Conservation (phyloP, 2,329 filamentous ascomycete genomes). For the Clarireedia homoeocarpa region DNA sequence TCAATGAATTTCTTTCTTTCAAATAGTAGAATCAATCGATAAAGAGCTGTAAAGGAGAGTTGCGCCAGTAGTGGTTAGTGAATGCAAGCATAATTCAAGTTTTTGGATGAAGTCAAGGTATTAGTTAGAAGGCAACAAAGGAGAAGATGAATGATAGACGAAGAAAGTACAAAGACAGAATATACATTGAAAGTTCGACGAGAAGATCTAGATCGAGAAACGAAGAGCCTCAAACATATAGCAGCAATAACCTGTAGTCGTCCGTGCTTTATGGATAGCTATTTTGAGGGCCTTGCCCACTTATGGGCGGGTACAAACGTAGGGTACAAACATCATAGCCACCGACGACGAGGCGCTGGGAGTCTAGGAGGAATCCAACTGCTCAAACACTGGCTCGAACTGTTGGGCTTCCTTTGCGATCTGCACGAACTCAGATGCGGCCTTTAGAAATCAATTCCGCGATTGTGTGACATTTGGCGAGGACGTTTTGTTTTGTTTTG, state of each 20-base stretch:
- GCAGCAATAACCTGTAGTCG: not conserved
- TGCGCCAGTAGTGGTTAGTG: not conserved
- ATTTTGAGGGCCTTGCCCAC: too few relatives aligned
- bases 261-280: too few relatives aligned
- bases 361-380: not conserved
- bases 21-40: not conserved
- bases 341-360: not conserved
- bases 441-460: too few relatives aligned
- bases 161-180: not conserved
- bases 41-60: not conserved
- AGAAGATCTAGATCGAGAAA: not conserved
- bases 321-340: not conserved
- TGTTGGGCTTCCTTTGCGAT: too few relatives aligned
- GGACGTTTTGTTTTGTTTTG: too few relatives aligned
- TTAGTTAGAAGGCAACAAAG: not conserved
- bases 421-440: too few relatives aligned
- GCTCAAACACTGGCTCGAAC: too few relatives aligned
- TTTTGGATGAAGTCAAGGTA: not conserved
- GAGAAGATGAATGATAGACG: not conserved
- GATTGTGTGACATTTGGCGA: too few relatives aligned
- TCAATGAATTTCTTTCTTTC: not conserved
- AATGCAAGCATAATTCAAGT: not conserved
- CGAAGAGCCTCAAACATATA: not conserved
- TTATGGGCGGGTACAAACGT: not conserved
- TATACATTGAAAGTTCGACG: not conserved